Evolutionary conservation across 495 filamentous ascomycete species (phyloP), one percentile per base, ranked within the genome.

Genomic region (Niebla homalea): DNA sequence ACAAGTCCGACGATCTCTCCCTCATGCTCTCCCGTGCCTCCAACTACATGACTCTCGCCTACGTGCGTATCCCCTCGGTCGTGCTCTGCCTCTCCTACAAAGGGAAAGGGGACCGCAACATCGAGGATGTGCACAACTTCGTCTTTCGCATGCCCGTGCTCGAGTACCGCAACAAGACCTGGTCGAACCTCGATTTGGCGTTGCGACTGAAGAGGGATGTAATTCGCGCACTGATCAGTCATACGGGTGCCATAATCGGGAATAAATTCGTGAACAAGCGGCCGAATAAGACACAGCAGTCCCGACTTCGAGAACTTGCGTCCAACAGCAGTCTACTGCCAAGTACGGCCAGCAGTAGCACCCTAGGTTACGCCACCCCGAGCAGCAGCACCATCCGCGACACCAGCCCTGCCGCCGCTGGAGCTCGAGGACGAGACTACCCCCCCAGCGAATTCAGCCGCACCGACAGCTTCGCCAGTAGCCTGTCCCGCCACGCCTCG

Each of bases 141-240:
- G 92, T 97, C 51, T 98, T 98, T 75, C 82, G 88, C 18, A 78
- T 99, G 60, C 92, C 92, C 6, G 84, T 84, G 15, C 79, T 99
- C 36, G 92, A 99, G 62, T 97, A 94, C 63, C 77, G 86, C 44
- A 97, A 99, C 70, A 97, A 96, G 68, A 97, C 89, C 10, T 99
- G 92, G 92, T 96, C 90, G 16, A 97, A 97, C 63, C 78, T 97
- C 7, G 92, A 99, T 54, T 77, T 99, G 11, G 89, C 90, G 1
- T 70, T 96, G 44, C 82, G 84, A 18, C 70, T 99, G 41, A 97
- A 99, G 73, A 87, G 84, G 56, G 88, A 93, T 48, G 85, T 96
- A 55, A 92, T 94, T 64, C 83, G 84, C 59, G 93, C 93, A 1
- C 75, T 98, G 19, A 89, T 98, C 59, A 90, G 87, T 25, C 92